These are phyloP conservation scores for Picea abies DNA, from an alignment of 83 land plant species.

Conservation along the genomic window DNA sequence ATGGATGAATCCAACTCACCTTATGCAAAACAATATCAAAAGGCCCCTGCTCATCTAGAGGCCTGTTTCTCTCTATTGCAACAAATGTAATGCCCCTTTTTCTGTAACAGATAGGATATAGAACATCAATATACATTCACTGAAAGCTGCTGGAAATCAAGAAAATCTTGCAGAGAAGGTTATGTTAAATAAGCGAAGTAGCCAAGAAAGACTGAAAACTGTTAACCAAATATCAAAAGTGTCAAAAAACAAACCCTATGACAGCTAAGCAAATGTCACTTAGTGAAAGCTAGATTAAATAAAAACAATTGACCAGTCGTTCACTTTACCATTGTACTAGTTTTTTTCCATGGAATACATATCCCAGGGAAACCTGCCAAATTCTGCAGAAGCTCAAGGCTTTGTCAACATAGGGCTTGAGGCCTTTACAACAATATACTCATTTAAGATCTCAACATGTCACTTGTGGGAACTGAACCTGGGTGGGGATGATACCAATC, in stretches of 20 bases:
- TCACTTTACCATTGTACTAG: too few species aligned
- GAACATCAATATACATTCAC: background rate
- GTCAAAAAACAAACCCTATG: background rate
- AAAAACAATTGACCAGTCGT: too few species aligned
- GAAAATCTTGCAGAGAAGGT: background rate
- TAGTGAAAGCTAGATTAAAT: too few species aligned
- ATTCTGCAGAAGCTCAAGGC: too few species aligned
- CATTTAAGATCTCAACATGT: too few species aligned
- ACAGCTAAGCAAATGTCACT: background rate
- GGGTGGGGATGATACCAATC: too few species aligned
- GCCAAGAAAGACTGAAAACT: background rate
- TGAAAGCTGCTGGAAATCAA: background rate
- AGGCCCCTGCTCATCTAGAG: constrained; percentile 82
- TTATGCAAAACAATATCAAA: constrained; percentile 84
- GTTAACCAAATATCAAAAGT: background rate
- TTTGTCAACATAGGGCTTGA: too few species aligned
- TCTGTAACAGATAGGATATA: constrained; percentile 35
- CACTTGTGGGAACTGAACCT: too few species aligned
- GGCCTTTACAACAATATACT: too few species aligned
- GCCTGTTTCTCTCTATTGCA: constrained; percentile 65
- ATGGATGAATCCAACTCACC: constrained; percentile 32
- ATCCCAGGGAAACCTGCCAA: too few species aligned
- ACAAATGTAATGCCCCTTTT: constrained; percentile 77
- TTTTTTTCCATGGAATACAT: too few species aligned
- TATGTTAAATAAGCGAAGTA: background rate